These are phyloP conservation scores for Alternaria ventricosa DNA, from an alignment of 2,329 filamentous ascomycete genomes.

Conservation along the genomic window DNA sequence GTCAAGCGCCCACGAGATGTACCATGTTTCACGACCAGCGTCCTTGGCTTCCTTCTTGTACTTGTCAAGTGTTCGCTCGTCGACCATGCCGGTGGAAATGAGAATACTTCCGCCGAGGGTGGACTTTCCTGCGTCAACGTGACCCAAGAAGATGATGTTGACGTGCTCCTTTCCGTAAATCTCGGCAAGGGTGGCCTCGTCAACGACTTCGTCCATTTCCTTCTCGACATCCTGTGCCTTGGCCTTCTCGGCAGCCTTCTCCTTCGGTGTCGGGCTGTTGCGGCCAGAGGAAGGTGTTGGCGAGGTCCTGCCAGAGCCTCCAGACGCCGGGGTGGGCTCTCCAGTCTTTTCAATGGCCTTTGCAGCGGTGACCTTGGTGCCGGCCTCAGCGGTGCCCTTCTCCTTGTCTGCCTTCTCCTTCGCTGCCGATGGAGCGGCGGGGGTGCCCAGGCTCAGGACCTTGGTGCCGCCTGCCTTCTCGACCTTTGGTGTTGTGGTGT, in stretches of 20 bases:
- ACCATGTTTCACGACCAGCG: slow-evolving; percentile 96
- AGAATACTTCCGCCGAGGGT: slow-evolving; percentile 93
- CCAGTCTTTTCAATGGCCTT: slow-evolving; percentile 95
- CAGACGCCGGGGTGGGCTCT: slow-evolving; percentile 61
- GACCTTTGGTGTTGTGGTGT: slow-evolving; percentile 61
- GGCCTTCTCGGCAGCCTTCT: slow-evolving; percentile 66
- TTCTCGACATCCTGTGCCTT: slow-evolving; percentile 85
- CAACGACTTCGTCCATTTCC: slow-evolving; percentile 78
- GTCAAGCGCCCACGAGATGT: slow-evolving; percentile 97
- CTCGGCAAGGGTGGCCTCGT: slow-evolving; percentile 86
- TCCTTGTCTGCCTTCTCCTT: slow-evolving; percentile 55
- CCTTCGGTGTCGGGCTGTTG: slow-evolving; percentile 73
- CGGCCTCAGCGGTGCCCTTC: slow-evolving; percentile 65
- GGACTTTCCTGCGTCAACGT: slow-evolving; percentile 98
- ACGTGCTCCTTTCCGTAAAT: slow-evolving; percentile 94
- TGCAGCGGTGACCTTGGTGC: slow-evolving; percentile 81
- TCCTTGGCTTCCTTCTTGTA: slow-evolving; percentile 92
- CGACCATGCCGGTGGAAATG: slow-evolving; percentile 97
- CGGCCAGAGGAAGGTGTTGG: slow-evolving; percentile 83
- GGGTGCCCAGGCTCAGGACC: slow-evolving; percentile 76
- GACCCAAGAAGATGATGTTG: slow-evolving; percentile 97
- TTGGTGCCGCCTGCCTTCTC: slow-evolving; percentile 63
- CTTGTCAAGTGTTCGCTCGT: slow-evolving; percentile 97
- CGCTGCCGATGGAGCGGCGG: slow-evolving; percentile 58
- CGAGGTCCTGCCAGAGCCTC: slow-evolving; percentile 73